Percentiles rank a stretch among this genome's conserved stretches.
Conservation (phyloP, 106 monocot species). For the Dendrobium nobile region DNA sequence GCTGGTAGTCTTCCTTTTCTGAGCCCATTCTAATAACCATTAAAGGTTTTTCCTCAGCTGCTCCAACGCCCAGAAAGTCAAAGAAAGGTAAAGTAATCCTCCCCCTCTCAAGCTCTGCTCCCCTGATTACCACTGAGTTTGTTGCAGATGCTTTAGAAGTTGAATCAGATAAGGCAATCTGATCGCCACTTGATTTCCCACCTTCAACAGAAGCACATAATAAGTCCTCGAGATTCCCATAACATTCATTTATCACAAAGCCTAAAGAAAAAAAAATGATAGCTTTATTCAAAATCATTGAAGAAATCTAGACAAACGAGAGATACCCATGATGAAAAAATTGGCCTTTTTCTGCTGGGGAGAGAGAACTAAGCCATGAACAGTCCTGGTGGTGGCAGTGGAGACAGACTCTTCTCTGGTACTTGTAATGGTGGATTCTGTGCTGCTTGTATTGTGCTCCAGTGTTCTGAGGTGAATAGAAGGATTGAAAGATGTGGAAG, state of each 20-base stretch:
- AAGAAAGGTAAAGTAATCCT: not conserved
- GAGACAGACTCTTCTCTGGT: slow-evolving; percentile 10
- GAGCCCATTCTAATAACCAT: too few species aligned
- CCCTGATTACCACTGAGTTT: not conserved
- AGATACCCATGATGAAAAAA: slow-evolving; percentile 12
- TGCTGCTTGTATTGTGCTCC: slow-evolving; percentile 5
- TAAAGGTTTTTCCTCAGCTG: too few species aligned
- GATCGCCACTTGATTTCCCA: not conserved
- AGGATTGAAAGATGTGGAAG: not conserved
- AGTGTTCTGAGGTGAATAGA: not conserved
- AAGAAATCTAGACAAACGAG: not conserved
- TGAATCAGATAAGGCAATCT: not conserved
- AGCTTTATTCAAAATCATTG: not conserved
- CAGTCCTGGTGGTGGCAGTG: not conserved
- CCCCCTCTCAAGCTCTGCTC: not conserved
- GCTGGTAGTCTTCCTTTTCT: too few species aligned
- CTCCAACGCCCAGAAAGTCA: not conserved
- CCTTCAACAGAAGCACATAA: not conserved
- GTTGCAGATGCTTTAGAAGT: slow-evolving; percentile 8
- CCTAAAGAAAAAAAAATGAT: not conserved
- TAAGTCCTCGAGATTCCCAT: not conserved
- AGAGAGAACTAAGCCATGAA: not conserved
- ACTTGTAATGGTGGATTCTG: slow-evolving; percentile 13
- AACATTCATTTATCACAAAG: not conserved
- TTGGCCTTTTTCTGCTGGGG: not conserved